Conservation (phyloP, 2,329 filamentous ascomycete species). For the Verticillium alfalfae region DNA sequence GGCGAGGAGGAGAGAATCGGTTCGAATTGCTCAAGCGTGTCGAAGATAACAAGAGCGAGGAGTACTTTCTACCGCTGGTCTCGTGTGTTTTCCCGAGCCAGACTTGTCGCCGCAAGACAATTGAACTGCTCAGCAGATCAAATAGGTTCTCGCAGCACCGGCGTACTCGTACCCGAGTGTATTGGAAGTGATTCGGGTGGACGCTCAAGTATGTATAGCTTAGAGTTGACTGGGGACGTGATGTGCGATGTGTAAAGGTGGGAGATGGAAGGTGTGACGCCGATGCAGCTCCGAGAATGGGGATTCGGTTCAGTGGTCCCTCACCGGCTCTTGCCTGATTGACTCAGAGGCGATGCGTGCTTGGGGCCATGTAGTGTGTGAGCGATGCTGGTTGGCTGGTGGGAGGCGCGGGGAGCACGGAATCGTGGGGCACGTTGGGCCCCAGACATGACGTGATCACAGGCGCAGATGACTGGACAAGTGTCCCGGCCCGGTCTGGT, state of each 20-base stretch:
- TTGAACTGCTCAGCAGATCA: conserved; percentile 12
- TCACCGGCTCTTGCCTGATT: neutral
- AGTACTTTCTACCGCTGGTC: conserved; percentile 13
- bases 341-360: neutral
- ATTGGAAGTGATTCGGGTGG: neutral
- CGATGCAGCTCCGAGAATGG: conserved; percentile 1
- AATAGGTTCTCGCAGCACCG: conserved; percentile 12
- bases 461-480: neutral
- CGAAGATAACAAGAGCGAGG: neutral
- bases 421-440: neutral
- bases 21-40: conserved; percentile 13
- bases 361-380: neutral
- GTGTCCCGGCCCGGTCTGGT: neutral
- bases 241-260: neutral
- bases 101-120: conserved; percentile 13
- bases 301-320: neutral
- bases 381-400: neutral
- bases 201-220: neutral
- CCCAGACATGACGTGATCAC: neutral
- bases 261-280: neutral
- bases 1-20: neutral
- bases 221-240: neutral
- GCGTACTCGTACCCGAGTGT: conserved; percentile 9
- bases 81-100: conserved; percentile 9
- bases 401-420: neutral